Percentiles rank a stretch among this genome's conserved stretches.
Evolutionary conservation across 78 protist species (phyloP).

Genomic region (Emiliania huxleyi): DNA sequence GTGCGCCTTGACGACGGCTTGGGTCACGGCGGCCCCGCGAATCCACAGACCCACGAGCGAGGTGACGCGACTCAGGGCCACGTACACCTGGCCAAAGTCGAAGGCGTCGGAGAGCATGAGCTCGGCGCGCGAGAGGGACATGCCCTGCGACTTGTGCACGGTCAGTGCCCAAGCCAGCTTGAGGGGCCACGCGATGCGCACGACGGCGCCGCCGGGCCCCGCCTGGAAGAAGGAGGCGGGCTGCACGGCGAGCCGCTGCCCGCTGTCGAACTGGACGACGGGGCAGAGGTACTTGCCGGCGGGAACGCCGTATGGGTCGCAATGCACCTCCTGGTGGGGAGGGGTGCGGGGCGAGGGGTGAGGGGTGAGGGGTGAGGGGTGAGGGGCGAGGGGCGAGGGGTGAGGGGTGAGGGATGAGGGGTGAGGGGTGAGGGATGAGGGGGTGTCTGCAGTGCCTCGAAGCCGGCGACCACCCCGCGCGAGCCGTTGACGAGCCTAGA

Average conservation of each 20-base stretch:
- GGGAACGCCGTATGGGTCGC: background rate
- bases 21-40: background rate
- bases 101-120: conserved; percentile 11
- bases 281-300: background rate
- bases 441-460: too few species aligned
- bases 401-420: too few species aligned
- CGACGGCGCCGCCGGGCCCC: background rate
- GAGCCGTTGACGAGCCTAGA: conserved; percentile 29
- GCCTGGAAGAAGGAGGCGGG: background rate
- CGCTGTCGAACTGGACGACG: background rate
- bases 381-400: too few species aligned
- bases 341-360: too few species aligned
- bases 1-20: background rate
- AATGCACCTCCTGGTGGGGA: too few species aligned
- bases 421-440: too few species aligned
- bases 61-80: conserved; percentile 47
- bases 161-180: conserved; percentile 58
- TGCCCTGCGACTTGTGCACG: conserved; percentile 55
- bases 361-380: too few species aligned
- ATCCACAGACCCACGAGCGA: conserved; percentile 26
- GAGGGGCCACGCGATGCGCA: conserved; percentile 41
- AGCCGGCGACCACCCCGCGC: conserved; percentile 15
- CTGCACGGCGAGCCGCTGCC: background rate
- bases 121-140: conserved; percentile 35
- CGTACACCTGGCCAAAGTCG: conserved; percentile 50